Evolutionary conservation across 306 rosid genomes (phyloP).

Genomic region (Cotoneaster glaucophyllus): DNA sequence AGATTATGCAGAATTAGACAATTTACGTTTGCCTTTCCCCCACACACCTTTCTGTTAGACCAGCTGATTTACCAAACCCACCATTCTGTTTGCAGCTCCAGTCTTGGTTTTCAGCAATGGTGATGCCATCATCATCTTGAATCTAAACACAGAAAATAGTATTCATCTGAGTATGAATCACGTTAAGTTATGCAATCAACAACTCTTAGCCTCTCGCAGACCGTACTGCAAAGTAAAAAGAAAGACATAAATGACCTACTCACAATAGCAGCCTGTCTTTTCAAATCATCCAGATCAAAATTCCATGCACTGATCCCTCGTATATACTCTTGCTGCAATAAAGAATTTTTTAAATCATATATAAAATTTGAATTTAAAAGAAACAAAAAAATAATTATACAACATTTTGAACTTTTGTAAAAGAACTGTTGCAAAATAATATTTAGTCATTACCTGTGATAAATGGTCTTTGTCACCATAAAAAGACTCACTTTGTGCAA

Average conservation of each 20-base stretch:
- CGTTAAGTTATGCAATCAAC: not conserved
- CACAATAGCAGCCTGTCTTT: conserved; percentile 76
- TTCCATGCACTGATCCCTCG: conserved; percentile 87
- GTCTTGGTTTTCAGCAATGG: conserved; percentile 39
- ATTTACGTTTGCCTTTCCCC: not conserved
- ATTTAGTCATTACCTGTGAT: conserved; percentile 53
- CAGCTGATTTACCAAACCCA: conserved; percentile 4
- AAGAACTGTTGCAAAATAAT: conserved; percentile 8
- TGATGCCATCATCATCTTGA: conserved; percentile 44
- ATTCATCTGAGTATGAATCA: not conserved
- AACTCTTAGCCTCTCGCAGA: not conserved
- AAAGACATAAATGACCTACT: conserved; percentile 25
- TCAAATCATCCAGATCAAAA: conserved; percentile 70
- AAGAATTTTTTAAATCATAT: not conserved
- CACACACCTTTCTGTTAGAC: conserved; percentile 24
- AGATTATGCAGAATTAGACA: not conserved
- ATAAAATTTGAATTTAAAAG: not conserved
- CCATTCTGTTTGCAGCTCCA: conserved; percentile 26
- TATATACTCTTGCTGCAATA: conserved; percentile 65
- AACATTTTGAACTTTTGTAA: not conserved
- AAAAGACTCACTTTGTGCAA: conserved; percentile 61
- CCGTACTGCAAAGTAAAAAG: not conserved
- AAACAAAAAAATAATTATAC: not conserved
- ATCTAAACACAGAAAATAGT: conserved; percentile 35
- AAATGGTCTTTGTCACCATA: conserved; percentile 74